Percentiles rank a stretch among this genome's conserved stretches.
Evolutionary conservation across 352 stramenopile species (phyloP).

Genomic region (Pythium monospermum): DNA sequence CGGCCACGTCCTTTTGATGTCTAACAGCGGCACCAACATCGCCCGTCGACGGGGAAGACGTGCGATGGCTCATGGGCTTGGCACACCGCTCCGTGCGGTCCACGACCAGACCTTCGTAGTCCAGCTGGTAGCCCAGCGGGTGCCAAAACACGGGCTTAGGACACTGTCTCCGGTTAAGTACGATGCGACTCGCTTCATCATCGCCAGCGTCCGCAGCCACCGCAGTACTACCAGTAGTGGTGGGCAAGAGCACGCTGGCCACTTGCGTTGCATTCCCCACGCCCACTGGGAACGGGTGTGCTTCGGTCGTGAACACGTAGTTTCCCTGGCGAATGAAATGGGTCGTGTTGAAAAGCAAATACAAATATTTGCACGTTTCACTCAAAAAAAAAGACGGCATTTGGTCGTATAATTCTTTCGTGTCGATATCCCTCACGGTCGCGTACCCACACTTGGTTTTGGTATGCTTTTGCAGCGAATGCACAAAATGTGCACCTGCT

Average conservation of each 20-base stretch:
- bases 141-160: slow-evolving; percentile 45
- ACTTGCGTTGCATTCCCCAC: slow-evolving; percentile 33
- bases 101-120: slow-evolving; percentile 49
- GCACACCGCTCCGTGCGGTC: slow-evolving; percentile 38
- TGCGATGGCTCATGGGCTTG: slow-evolving; percentile 6
- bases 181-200: too few relatives aligned
- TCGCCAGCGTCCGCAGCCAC: background rate
- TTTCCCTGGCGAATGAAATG: slow-evolving; percentile 86
- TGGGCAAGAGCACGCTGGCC: slow-evolving; percentile 36
- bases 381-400: slow-evolving; percentile 99
- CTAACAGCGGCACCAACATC: background rate
- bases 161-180: slow-evolving; percentile 27
- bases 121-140: slow-evolving; percentile 44
- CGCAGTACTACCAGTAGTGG: slow-evolving; percentile 6
- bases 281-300: slow-evolving; percentile 90
- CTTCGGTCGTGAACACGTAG: slow-evolving; percentile 97
- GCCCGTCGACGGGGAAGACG: background rate
- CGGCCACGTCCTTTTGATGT: slow-evolving; percentile 14
- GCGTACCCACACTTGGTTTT: slow-evolving; percentile 93
- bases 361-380: slow-evolving; percentile 99
- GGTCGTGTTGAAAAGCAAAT: slow-evolving; percentile 92
- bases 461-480: slow-evolving; percentile 88
- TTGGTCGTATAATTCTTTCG: slow-evolving; percentile 88
- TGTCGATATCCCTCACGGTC: slow-evolving; percentile 82
- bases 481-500: slow-evolving; percentile 70